Evolutionary conservation across 2,329 filamentous ascomycete genomes (phyloP).

Genomic region (Trichophyton simii): DNA sequence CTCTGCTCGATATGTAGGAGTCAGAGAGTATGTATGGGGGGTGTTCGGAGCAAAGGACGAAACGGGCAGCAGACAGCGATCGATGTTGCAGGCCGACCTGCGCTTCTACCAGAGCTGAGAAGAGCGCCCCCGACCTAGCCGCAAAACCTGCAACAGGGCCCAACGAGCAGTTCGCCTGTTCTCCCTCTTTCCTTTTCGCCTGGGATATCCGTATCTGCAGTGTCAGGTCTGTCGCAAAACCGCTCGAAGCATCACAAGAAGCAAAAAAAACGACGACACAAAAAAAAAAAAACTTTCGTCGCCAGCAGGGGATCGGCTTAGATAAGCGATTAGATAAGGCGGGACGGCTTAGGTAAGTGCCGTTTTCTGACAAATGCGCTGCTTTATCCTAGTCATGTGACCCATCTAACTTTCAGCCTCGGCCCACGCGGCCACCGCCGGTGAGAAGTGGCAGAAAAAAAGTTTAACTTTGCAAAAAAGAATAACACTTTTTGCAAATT

Average conservation of each 20-base stretch:
- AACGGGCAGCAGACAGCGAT: neutral
- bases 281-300: neutral
- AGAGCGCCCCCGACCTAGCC: neutral
- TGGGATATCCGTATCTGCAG: constrained; percentile 2
- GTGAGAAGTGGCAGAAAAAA: neutral
- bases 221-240: neutral
- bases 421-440: constrained; percentile 2
- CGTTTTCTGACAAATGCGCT: neutral
- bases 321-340: neutral
- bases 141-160: neutral
- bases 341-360: neutral
- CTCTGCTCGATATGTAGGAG: neutral
- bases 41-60: neutral
- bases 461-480: neutral
- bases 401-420: neutral
- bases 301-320: neutral
- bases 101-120: neutral
- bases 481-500: neutral
- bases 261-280: neutral
- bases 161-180: neutral
- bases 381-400: neutral
- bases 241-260: neutral
- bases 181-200: neutral
- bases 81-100: neutral
- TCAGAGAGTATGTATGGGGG: neutral